Evolutionary conservation across 352 stramenopile genomes (phyloP).

Genomic region (Sclerospora graminicola): DNA sequence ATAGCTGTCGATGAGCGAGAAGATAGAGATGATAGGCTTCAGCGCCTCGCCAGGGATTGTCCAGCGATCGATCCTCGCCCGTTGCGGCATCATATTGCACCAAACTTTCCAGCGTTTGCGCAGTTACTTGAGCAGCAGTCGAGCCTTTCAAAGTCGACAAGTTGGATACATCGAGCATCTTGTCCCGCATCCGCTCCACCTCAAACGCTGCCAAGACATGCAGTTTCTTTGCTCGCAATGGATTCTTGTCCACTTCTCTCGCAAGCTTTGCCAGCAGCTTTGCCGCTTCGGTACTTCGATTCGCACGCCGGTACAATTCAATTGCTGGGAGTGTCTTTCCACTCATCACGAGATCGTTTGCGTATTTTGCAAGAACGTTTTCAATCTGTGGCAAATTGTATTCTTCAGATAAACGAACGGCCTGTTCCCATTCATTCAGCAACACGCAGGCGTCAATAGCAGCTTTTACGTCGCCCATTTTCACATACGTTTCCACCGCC

Average conservation of each 20-base stretch:
- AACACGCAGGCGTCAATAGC: constrained; percentile 90
- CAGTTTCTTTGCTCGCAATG: constrained; percentile 88
- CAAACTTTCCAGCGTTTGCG: constrained; percentile 87
- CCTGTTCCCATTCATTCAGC: constrained; percentile 89
- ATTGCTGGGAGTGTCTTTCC: constrained; percentile 86
- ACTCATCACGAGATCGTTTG: constrained; percentile 72
- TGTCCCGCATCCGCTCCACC: constrained; percentile 88
- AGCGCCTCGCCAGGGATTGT: constrained; percentile 90
- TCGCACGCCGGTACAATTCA: constrained; percentile 88
- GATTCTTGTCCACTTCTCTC: constrained; percentile 71
- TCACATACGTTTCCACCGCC: constrained; percentile 82
- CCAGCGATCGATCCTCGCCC: constrained; percentile 72
- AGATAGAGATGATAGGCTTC: constrained; percentile 92
- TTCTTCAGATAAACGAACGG: constrained; percentile 84
- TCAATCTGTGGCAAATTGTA: constrained; percentile 93
- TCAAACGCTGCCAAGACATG: constrained; percentile 91
- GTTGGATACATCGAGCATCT: constrained; percentile 76
- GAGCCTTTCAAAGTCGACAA: constrained; percentile 48
- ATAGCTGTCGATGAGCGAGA: constrained; percentile 88
- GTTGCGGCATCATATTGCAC: constrained; percentile 83
- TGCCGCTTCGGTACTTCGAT: constrained; percentile 88
- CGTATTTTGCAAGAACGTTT: constrained; percentile 87
- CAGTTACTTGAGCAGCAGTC: constrained; percentile 72
- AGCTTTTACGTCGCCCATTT: constrained; percentile 85
- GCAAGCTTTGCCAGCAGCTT: constrained; percentile 85